Evolutionary conservation across 1,284 basidiomycete genomes (phyloP), one percentile per base, ranked within the genome.

Genomic region (Amylostereum areolatum): DNA sequence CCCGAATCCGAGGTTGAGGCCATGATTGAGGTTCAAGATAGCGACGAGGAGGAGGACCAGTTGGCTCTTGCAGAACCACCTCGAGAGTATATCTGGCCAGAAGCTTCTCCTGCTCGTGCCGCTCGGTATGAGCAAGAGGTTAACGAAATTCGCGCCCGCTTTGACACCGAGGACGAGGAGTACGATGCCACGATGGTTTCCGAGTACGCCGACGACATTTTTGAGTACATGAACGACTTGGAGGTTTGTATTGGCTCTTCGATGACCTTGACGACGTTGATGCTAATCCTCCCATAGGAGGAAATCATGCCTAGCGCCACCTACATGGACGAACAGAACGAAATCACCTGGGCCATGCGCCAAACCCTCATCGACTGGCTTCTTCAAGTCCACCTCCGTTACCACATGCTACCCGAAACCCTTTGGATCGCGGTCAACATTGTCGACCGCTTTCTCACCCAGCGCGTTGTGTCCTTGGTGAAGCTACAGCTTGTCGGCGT

Each of bases 401-500:
- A 98, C 77, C 92, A 97, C 66, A 86, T 99, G 71, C 80, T 99
- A 27, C 96, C 97, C 40, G 97, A 99, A 71, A 99, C 97, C 8
- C 83, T 99, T 39, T 98, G 96, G 88, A 94, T 99, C 58, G 92
- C 96, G 33, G 80, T 95, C 73, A 99, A 99, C 76, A 85, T 99
- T 53, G 84, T 99, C 59, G 97, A 99, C 69, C 92, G 97, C 50
- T 98, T 99, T 80, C 80, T 99, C 50, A 92, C 92, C 37, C 82
- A 85, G 55, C 90, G 96, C 33, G 85, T 90, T 51, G 94, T 99
- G 34, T 95, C 94, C 4, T 73, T 98, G 42, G 82, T 88, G 66
- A 98, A 98, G 72, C 85, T 99, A 47, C 97, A 99, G 73, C 87
- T 99, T 41, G 96, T 99, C 56, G 97, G 97, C 37, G 83, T 98